Evolutionary conservation across 2,329 filamentous ascomycete species (phyloP).

Genomic region (Lasiodiplodia gonubiensis): DNA sequence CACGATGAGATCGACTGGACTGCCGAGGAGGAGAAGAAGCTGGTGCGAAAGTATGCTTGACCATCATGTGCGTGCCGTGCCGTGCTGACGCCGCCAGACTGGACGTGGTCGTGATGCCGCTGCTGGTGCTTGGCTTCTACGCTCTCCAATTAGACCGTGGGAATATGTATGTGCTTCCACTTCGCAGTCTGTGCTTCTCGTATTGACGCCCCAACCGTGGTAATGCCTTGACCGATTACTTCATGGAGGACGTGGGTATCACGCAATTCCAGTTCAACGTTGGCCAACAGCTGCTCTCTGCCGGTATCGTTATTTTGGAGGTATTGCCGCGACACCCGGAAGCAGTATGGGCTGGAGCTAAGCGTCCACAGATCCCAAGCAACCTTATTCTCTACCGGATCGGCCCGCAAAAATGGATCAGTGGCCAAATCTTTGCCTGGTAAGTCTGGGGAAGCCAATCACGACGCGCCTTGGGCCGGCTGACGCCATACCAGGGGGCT

Average conservation of each 20-base stretch:
- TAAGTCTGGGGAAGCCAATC: constrained; percentile 2
- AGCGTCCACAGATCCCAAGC: constrained; percentile 53
- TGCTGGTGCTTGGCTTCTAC: constrained; percentile 38
- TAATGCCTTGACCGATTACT: constrained; percentile 60
- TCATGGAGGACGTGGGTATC: constrained; percentile 57
- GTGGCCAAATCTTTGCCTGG: constrained; percentile 60
- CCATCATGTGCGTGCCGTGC: not conserved
- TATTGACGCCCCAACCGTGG: constrained; percentile 47
- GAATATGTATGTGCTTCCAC: constrained; percentile 30
- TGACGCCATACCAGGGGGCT: constrained; percentile 43
- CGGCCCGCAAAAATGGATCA: constrained; percentile 61
- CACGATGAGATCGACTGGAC: constrained; percentile 30
- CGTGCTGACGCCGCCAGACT: constrained; percentile 12
- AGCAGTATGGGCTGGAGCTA: constrained; percentile 29
- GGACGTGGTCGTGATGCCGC: constrained; percentile 35
- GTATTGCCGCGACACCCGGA: not conserved
- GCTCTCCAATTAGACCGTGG: constrained; percentile 43
- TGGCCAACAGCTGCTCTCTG: constrained; percentile 58
- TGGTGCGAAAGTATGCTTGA: constrained; percentile 29
- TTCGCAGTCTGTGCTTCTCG: not conserved
- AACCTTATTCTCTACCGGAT: constrained; percentile 60
- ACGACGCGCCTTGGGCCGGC: not conserved
- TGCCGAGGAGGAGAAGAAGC: constrained; percentile 27
- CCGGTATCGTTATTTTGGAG: constrained; percentile 56
- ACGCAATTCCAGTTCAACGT: constrained; percentile 62